These are phyloP conservation scores for Aspergillus sp. DNA, from an alignment of 2,329 filamentous ascomycete species.

Conservation along the genomic window DNA sequence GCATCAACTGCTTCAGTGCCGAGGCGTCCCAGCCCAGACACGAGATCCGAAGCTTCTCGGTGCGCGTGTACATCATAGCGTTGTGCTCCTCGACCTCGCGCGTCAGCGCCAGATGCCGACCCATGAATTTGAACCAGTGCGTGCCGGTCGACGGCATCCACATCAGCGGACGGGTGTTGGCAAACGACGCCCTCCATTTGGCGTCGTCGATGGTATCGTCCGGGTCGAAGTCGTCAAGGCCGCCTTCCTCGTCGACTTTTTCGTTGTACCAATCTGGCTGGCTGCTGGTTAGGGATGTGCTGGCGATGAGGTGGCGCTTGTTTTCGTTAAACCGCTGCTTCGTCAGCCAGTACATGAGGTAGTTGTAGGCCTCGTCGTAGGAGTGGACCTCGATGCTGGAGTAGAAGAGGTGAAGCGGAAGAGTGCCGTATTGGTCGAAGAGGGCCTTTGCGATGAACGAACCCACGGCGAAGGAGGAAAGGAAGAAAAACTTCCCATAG, in stretches of 20 bases:
- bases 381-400: slow-evolving; percentile 7
- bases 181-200: slow-evolving; percentile 4
- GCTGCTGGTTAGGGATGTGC: background rate
- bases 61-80: background rate
- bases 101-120: slow-evolving; percentile 3
- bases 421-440: background rate
- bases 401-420: slow-evolving; percentile 3
- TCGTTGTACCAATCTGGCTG: background rate
- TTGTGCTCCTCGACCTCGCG: slow-evolving; percentile 2
- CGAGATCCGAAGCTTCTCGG: slow-evolving; percentile 5
- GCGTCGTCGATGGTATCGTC: background rate
- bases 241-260: background rate
- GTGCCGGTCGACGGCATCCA: slow-evolving; percentile 5
- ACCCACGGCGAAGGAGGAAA: slow-evolving; percentile 7
- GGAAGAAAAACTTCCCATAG: background rate
- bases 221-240: background rate
- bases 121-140: slow-evolving; percentile 3
- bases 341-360: slow-evolving; percentile 6
- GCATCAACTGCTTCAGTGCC: slow-evolving; percentile 2
- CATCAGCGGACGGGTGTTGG: slow-evolving; percentile 6
- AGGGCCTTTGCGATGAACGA: slow-evolving; percentile 5
- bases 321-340: slow-evolving; percentile 2
- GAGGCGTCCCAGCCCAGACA: slow-evolving; percentile 4
- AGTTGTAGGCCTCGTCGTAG: slow-evolving; percentile 8
- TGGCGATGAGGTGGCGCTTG: slow-evolving; percentile 1